Evolutionary conservation across 75 land plant genomes (phyloP).

Genomic region (Selaginella tamariscina): DNA sequence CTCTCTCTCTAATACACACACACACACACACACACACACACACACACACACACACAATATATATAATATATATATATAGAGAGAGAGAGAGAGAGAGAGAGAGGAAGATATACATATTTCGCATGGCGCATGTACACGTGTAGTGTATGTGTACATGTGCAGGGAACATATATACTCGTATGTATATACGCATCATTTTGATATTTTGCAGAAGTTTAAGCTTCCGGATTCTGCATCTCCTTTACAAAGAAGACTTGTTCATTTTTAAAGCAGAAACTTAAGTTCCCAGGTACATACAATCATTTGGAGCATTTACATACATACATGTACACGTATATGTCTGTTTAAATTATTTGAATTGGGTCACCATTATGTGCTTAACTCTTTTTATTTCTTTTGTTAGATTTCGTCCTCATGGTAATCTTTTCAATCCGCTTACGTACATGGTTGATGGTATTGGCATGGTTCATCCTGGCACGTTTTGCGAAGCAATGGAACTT

Average conservation of each 20-base stretch:
- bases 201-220: conserved; percentile 56
- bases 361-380: too few relatives aligned
- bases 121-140: neutral
- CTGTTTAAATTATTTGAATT: too few relatives aligned
- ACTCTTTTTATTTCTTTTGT: conserved; percentile 12
- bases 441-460: conserved; percentile 42
- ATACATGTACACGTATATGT: too few relatives aligned
- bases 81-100: too few relatives aligned
- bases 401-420: conserved; percentile 75
- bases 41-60: too few relatives aligned
- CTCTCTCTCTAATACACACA: neutral
- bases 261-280: conserved; percentile 50
- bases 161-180: too few relatives aligned
- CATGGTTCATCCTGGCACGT: conserved; percentile 84
- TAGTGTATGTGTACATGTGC: neutral
- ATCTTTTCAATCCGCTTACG: conserved; percentile 69
- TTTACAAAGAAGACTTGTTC: conserved; percentile 41
- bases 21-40: too few relatives aligned
- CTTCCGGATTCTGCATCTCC: conserved; percentile 49
- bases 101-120: neutral
- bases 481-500: conserved; percentile 62
- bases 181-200: too few relatives aligned
- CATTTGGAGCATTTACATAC: neutral
- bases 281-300: conserved; percentile 55
- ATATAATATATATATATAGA: too few relatives aligned